Conservation (phyloP, 176 grass and related monocot genomes). For the Zea luxurians region DNA sequence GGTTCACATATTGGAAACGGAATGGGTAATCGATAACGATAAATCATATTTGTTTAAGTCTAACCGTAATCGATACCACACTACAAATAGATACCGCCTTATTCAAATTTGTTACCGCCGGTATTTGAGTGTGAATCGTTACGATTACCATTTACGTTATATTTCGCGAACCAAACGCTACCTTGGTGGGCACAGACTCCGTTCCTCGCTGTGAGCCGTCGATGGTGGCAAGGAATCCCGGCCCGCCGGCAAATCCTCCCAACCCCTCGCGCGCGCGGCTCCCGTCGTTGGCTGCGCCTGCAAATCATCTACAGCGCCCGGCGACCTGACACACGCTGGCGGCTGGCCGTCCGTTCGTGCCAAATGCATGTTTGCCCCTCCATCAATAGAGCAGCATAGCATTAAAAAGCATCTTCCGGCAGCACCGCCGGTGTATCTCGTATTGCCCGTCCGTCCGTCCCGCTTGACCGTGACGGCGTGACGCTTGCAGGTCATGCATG, state of each 20-base stretch:
- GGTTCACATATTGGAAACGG: no score
- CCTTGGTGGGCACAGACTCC: no score
- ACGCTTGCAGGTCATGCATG: background rate
- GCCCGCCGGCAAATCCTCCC: no score
- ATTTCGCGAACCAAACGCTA: no score
- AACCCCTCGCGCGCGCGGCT: background rate
- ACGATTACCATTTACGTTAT: no score
- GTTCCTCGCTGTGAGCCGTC: background rate
- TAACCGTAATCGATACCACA: no score
- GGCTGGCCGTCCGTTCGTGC: conserved; percentile 2
- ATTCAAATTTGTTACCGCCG: no score
- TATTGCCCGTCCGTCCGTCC: background rate
- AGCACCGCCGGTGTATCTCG: background rate
- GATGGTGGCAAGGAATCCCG: background rate
- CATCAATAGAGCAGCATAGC: background rate
- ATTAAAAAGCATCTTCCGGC: background rate
- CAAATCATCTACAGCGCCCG: background rate
- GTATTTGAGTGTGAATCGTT: no score
- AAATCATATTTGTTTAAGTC: no score
- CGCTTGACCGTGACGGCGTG: background rate
- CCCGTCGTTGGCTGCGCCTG: background rate
- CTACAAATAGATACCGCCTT: no score
- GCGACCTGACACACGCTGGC: background rate
- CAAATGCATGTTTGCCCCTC: background rate
- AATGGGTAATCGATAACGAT: no score